These are phyloP conservation scores for Melampsora larici-populina DNA, from an alignment of 1,284 basidiomycete species.

Conservation along the genomic window DNA sequence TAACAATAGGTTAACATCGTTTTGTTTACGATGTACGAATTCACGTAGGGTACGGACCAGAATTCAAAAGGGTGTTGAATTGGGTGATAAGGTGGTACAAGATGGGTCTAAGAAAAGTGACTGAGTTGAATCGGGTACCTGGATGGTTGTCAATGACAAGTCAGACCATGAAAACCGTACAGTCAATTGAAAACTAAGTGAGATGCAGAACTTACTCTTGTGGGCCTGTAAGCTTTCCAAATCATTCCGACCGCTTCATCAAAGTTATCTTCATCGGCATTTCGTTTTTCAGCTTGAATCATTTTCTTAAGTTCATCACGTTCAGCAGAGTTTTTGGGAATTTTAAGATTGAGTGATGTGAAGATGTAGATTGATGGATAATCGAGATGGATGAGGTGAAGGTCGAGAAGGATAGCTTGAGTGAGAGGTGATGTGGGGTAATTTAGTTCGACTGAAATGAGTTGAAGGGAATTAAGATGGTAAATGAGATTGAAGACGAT, in stretches of 20 bases:
- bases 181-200: conserved; percentile 55
- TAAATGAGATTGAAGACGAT: conserved; percentile 3
- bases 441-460: conserved; percentile 10
- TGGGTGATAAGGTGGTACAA: conserved; percentile 53
- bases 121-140: conserved; percentile 67
- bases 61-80: conserved; percentile 73
- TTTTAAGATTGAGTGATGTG: conserved; percentile 46
- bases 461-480: not conserved
- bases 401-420: conserved; percentile 3
- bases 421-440: not conserved
- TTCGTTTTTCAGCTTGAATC: conserved; percentile 64
- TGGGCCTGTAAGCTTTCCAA: conserved; percentile 62
- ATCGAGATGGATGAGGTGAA: not conserved
- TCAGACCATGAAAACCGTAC: not conserved
- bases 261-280: conserved; percentile 89
- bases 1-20: conserved; percentile 57
- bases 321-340: conserved; percentile 67
- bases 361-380: not conserved
- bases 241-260: conserved; percentile 72
- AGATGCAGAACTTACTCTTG: conserved; percentile 61
- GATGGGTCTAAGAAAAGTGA: conserved; percentile 65
- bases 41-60: conserved; percentile 73
- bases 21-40: conserved; percentile 59
- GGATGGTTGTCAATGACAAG: not conserved
- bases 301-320: conserved; percentile 72